Base-by-base conservation (phyloP, 2,329 filamentous ascomycete genomes). In the Pseudocercospora eumusae region DNA sequence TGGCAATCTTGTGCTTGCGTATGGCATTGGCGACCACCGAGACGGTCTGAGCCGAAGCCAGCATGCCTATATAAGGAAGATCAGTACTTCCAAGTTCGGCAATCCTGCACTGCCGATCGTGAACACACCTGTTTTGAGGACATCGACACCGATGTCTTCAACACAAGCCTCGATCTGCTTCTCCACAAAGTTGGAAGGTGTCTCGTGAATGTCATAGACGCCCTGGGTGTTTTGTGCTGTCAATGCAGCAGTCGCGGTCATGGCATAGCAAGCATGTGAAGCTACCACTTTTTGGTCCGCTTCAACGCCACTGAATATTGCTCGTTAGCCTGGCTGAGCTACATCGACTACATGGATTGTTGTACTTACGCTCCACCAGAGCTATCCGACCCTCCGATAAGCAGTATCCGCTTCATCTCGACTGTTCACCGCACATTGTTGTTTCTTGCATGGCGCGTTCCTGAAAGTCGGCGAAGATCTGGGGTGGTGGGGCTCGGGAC, bases 201-300 rank as follows among this genome's bases (percentile, higher is more conserved):
- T 85, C 60, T 89, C 80, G 72, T 96, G 91, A 56, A 98, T 91
- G 66, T 84, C 91, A 64, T 86, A 82, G 13, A 98, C 92, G 4
- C 92, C 92, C 57, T 85, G 82, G 0, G 95, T 99, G 77, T 98
- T 96, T 74, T 98, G 95, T 15, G 92, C 93, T n/a, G 95, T 99
- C 73, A 99, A 80, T 20, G 93, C 93, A 13, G 93, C 96, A 9
- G 93, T 97, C 21, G 93, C 92, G 56, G 93, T 97, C 87, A 97
- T 96, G 63, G 92, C 92, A 82, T 98, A 98, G 79, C 91, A 95
- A 63, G 89, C 88, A 84, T 98, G 92, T 18, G 91, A 91, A 57
- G 63, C 68, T 64, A 96, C 89, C 64, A 96, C 92, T 75, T 96
- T 96, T 74, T 98, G 93, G 75, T 98, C 93, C 42, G 93, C 95